Base-by-base conservation (phyloP, 2,329 filamentous ascomycete genomes). In the Atkinsonella texensis region DNA sequence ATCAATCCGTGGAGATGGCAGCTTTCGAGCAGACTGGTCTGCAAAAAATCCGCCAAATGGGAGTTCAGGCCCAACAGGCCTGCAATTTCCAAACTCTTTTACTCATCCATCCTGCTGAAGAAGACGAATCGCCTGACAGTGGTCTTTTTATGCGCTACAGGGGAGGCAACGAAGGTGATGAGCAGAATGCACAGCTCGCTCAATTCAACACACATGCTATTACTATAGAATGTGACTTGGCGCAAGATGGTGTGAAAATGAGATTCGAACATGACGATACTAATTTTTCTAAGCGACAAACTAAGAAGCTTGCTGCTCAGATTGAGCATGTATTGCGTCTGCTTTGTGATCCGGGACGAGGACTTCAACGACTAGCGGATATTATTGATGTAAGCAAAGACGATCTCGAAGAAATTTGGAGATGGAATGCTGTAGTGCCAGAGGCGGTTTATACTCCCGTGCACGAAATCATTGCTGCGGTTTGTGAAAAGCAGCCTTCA, bases 21-120 rank as follows among this genome's bases (percentile, higher is more conserved):
- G 43, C 56, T 3, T 61, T 55, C 42, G 65, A 62, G 46, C 56
- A 63, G 15, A 56, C 61, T 6, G 60, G 62, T 18, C 46, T 67
- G 4, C 58, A 62, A 4, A 58, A 62, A 32, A 57, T 49, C 74
- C 53, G 55, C 12, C 49, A 53, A 9, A 32, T 56, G 3, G 42
- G 51, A 11, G 12, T 48, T 4, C 47, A 59, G 17, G 45, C 57
- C 12, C 49, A 46, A 4, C 11, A 50, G 20, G 57, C 46, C n/a
- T 55, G 56, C 39, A 42, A 52, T 17, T 59, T 59, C 32, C 54
- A 57, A 33, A 55, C 57, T 0, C 46, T 59, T 4, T 33, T 59
- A 15, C 41, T 50, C 9, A 28, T 52, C 35, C 50, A 52, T 6
- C 46, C 50, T 18, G 38, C 39, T 15, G 45, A 44, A 33, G 17